phyloP scores from a whole-genome alignment of 2,329 filamentous ascomycete genomes.

The Dissoconium aciculare region DNA sequence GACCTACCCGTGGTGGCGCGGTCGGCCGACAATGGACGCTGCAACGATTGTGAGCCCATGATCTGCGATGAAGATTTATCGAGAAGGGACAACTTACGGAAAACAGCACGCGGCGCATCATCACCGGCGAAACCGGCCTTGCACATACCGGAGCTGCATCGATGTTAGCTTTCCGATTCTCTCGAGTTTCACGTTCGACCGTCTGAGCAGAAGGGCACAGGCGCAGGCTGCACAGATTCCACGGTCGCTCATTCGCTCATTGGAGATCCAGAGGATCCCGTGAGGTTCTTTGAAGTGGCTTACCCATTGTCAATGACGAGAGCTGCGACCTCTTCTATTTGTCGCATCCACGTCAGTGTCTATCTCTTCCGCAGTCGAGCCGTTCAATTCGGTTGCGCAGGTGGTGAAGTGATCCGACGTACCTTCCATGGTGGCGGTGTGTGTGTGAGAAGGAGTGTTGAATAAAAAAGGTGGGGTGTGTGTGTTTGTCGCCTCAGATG shows the following conservation, averaged over 20 bases:
- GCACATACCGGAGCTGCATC: conserved; percentile 94
- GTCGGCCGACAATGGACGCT: conserved; percentile 99
- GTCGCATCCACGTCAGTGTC: conserved; percentile 14
- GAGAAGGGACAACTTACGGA: conserved; percentile 64
- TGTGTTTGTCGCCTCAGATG: too few species aligned
- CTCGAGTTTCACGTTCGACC: too few species aligned
- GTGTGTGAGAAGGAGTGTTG: conserved; percentile 4
- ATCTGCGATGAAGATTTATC: conserved; percentile 11
- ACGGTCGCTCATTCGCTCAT: too few species aligned
- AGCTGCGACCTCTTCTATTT: conserved; percentile 95
- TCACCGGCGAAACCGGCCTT: conserved; percentile 99
- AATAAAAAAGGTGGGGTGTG: too few species aligned
- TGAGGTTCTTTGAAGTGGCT: too few species aligned
- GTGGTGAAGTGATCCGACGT: conserved; percentile 8
- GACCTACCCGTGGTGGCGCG: conserved; percentile 97
- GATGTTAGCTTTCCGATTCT: conserved; percentile 15
- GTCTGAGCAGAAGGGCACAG: too few species aligned
- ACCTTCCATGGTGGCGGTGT: conserved; percentile 21
- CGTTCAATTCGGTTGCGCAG: conserved; percentile 8
- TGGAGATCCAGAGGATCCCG: too few species aligned
- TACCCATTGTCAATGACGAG: conserved; percentile 99
- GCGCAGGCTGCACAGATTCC: too few species aligned
- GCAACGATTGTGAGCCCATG: conserved; percentile 15
- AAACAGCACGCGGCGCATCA: conserved; percentile 98
- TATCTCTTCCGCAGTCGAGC: conserved; percentile 9